Evolutionary conservation across 495 filamentous ascomycete genomes (phyloP).

Genomic region (Amphirosellinia nigrospora): DNA sequence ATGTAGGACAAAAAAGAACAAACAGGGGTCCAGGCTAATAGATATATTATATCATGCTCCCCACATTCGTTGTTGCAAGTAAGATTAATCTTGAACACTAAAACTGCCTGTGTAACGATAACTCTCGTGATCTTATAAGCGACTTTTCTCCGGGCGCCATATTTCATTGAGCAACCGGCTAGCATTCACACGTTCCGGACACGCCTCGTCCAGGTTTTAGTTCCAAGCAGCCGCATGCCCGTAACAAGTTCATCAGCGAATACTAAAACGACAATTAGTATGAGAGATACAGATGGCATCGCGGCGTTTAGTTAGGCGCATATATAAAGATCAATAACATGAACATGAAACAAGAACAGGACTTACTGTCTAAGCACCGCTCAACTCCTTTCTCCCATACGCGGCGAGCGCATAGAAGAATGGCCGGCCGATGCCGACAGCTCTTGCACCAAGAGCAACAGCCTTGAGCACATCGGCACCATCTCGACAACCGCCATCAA

Average conservation of each 20-base stretch:
- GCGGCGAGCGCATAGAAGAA: slow-evolving; percentile 87
- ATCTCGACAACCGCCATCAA: slow-evolving; percentile 81
- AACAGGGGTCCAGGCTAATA: background rate
- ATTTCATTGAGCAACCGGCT: slow-evolving; percentile 39
- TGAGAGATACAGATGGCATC: background rate
- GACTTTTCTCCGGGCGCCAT: slow-evolving; percentile 36
- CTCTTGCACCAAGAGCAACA: slow-evolving; percentile 80
- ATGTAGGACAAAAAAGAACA: background rate
- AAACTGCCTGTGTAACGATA: background rate
- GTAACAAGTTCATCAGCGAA: slow-evolving; percentile 34
- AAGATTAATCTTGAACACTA: background rate
- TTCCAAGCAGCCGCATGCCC: slow-evolving; percentile 38
- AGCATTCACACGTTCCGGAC: slow-evolving; percentile 38
- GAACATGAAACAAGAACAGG: background rate
- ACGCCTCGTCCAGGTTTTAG: slow-evolving; percentile 32
- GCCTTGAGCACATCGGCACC: slow-evolving; percentile 91
- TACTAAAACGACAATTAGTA: slow-evolving; percentile 27
- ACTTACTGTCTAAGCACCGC: slow-evolving; percentile 40
- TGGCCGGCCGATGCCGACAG: slow-evolving; percentile 83
- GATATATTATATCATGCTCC: background rate
- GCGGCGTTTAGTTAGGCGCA: background rate
- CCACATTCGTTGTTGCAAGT: background rate
- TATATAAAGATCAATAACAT: background rate
- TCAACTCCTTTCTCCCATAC: slow-evolving; percentile 84
- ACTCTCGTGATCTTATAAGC: background rate